Percentiles rank a stretch among this genome's conserved stretches.
These are phyloP conservation scores for Vaccinium darrowii DNA, from an alignment of 148 eudicot genomes.

Conservation along the genomic window DNA sequence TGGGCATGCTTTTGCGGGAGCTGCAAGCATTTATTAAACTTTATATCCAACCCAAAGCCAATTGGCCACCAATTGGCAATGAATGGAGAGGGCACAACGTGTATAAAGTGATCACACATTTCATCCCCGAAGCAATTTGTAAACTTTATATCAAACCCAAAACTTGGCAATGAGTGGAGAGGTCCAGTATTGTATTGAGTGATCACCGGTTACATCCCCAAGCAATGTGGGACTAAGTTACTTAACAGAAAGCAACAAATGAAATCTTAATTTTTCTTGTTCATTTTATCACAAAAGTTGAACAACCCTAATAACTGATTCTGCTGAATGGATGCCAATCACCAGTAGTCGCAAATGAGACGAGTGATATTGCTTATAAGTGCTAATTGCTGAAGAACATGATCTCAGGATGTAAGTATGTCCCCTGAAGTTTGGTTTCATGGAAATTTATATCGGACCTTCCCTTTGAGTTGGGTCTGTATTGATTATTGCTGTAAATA, in stretches of 20 bases:
- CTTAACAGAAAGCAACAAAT: background rate
- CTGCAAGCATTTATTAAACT: no score
- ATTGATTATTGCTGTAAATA: background rate
- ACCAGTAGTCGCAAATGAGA: background rate
- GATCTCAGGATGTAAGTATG: background rate
- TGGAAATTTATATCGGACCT: background rate
- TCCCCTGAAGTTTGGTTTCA: background rate
- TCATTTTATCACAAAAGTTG: background rate
- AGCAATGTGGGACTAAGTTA: no score
- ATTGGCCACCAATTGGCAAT: no score
- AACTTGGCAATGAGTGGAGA: no score
- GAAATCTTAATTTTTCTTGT: background rate
- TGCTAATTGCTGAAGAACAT: background rate
- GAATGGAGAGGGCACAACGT: no score
- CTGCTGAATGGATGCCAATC: background rate
- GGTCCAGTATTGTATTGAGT: no score
- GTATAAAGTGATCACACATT: no score
- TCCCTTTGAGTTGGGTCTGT: background rate
- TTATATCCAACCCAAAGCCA: no score
- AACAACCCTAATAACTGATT: background rate
- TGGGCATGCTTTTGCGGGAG: no score
- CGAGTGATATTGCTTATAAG: background rate
- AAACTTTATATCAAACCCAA: no score
- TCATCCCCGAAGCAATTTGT: no score
- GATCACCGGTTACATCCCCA: no score